Evolutionary conservation across 2,329 filamentous ascomycete genomes (phyloP), one percentile per base, ranked within the genome.

Genomic region (Pseudopithomyces chartarum): DNA sequence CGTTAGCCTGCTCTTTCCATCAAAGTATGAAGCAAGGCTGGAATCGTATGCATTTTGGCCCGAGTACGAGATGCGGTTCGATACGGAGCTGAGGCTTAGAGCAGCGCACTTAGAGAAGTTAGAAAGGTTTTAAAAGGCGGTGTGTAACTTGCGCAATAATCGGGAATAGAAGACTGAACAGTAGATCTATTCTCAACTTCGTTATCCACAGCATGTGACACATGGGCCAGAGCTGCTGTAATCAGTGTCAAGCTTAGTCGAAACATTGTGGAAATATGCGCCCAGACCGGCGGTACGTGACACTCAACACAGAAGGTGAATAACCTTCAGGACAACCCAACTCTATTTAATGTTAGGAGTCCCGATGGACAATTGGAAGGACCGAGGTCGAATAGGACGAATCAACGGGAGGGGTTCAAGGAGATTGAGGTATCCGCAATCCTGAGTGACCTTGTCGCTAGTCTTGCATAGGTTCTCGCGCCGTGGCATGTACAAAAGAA

Each of bases 11-110:
- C 55, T 54, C 13, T 59, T 63, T 2, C 54, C 57, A 22, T 60
- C 57, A n/a, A 57, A 63, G 42, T 65, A 65, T 5, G 58, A 63
- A 26, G 36, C 54, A 22, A 61, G 40, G 38, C 54, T 59, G 6
- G 52, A 45, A 11, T 56, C 26, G 56, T 64, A 62, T 33, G 52
- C 49, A 36, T 1, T 36, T 45, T 64, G 53, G 12, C 39, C 39
- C 29, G 62, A 56, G 13, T 52, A 56, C 4, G 52, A 46, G 12
- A 64, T 54, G 13, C 39, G 55, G 6, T 47, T 23, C 10, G 57
- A 43, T 20, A 59, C 17, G 7, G 52, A 8, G 29, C 57, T 62
- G 36, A 47, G 11, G 1, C 55, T 50, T 13, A 62, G 34, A 15
- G 39, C 46, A 12, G 52, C 52, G 52, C 59, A 62, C 59, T 62